These are phyloP conservation scores for Apiosordaria backusii DNA, from an alignment of 495 filamentous ascomycete species.

Conservation along the genomic window DNA sequence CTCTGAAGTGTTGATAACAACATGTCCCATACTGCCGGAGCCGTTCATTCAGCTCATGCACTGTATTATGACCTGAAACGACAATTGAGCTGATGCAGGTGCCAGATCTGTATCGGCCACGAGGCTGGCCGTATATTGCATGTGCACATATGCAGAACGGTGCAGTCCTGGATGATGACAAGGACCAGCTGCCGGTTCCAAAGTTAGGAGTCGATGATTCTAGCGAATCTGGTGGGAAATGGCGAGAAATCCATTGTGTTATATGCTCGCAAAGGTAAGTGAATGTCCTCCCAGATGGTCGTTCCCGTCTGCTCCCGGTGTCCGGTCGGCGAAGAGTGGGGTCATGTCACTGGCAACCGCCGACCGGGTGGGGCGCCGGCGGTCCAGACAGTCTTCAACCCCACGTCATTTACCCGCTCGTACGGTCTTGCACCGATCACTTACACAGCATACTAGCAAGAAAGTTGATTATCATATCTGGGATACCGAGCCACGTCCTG, in stretches of 20 bases:
- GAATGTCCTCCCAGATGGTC: too few relatives aligned
- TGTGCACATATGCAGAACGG: neutral
- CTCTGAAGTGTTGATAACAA: neutral
- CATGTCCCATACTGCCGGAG: neutral
- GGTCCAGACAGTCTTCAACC: neutral
- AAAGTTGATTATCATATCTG: neutral
- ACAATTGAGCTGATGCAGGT: neutral
- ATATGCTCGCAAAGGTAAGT: neutral
- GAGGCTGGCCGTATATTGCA: neutral
- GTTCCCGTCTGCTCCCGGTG: neutral
- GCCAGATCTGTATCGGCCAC: conserved; percentile 2
- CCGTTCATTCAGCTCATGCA: neutral
- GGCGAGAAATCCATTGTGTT: neutral
- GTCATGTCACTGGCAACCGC: too few relatives aligned
- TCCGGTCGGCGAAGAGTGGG: neutral
- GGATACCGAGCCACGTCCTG: neutral
- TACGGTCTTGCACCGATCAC: too few relatives aligned
- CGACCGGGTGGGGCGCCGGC: neutral
- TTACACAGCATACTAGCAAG: too few relatives aligned
- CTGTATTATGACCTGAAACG: neutral
- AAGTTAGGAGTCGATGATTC: neutral
- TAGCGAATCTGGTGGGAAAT: neutral
- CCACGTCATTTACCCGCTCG: too few relatives aligned
- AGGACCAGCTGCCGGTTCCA: neutral
- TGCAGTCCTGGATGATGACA: neutral